Conservation (phyloP, 306 rosid species). For the Cucumis melo region DNA sequence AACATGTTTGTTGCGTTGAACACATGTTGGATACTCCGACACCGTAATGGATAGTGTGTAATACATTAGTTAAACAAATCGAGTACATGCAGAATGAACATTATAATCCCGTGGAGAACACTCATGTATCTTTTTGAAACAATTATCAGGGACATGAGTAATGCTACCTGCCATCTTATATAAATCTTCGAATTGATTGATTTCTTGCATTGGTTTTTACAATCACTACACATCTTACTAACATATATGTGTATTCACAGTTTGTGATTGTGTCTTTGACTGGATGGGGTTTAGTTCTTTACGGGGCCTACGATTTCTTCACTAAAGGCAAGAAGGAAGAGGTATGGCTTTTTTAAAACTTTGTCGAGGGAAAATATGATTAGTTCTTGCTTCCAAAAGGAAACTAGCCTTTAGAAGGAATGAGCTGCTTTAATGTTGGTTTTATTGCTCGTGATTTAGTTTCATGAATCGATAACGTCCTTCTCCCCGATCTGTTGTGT, state of each 20-base stretch:
- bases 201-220: background rate
- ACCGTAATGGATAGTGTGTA: background rate
- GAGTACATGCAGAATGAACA: too few species aligned
- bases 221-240: background rate
- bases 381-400: background rate
- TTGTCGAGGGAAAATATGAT: background rate
- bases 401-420: background rate
- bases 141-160: background rate
- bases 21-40: background rate
- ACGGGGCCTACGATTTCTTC: slow-evolving; percentile 32
- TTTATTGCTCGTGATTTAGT: background rate
- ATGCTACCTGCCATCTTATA: background rate
- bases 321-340: slow-evolving; percentile 39
- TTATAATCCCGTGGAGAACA: background rate
- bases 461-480: background rate
- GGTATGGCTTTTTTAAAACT: slow-evolving; percentile 17
- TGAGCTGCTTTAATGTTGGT: background rate
- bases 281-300: slow-evolving; percentile 33
- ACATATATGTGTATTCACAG: slow-evolving; percentile 19
- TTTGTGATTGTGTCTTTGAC: slow-evolving; percentile 43
- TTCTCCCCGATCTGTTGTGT: too few species aligned
- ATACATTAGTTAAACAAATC: too few species aligned
- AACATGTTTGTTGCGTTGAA: background rate
- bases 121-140: background rate
- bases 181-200: background rate